These are phyloP conservation scores for Hyaloscypha variabilis DNA, from an alignment of 495 filamentous ascomycete genomes.

Conservation along the genomic window DNA sequence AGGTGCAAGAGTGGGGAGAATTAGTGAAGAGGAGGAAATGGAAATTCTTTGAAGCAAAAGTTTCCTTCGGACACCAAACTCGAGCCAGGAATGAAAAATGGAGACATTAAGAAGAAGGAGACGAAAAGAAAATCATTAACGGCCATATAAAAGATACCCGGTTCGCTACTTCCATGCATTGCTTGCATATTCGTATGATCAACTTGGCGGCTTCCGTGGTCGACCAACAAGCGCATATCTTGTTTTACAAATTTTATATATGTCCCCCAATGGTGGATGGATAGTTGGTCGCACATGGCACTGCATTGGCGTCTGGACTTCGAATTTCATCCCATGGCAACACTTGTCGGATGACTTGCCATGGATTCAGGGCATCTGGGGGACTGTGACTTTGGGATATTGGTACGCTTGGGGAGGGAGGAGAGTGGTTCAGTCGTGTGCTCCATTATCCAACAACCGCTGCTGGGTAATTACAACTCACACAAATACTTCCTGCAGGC, in stretches of 20 bases:
- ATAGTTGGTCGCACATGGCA: slow-evolving; percentile 8
- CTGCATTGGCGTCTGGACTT: slow-evolving; percentile 23
- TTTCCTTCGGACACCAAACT: not conserved
- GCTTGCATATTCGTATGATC: slow-evolving; percentile 28
- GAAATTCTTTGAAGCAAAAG: slow-evolving; percentile 18
- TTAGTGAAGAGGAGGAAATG: slow-evolving; percentile 32
- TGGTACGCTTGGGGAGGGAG: not conserved
- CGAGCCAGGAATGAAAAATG: not conserved
- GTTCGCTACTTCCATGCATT: slow-evolving; percentile 31
- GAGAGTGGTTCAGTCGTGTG: not conserved
- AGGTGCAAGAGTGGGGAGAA: slow-evolving; percentile 24
- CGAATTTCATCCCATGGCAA: not conserved
- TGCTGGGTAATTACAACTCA: not conserved
- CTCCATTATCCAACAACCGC: not conserved
- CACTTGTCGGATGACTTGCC: not conserved
- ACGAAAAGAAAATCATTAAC: slow-evolving; percentile 24
- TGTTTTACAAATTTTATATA: slow-evolving; percentile 10
- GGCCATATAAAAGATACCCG: slow-evolving; percentile 32
- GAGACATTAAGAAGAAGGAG: not conserved
- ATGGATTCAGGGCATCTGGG: not conserved
- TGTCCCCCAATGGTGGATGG: slow-evolving; percentile 4
- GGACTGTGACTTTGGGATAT: not conserved
- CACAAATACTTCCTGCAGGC: not conserved
- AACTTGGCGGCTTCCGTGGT: slow-evolving; percentile 17
- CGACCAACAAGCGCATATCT: slow-evolving; percentile 6